Conservation (phyloP, 306 rosid genomes). For the Cajanus cajan region DNA sequence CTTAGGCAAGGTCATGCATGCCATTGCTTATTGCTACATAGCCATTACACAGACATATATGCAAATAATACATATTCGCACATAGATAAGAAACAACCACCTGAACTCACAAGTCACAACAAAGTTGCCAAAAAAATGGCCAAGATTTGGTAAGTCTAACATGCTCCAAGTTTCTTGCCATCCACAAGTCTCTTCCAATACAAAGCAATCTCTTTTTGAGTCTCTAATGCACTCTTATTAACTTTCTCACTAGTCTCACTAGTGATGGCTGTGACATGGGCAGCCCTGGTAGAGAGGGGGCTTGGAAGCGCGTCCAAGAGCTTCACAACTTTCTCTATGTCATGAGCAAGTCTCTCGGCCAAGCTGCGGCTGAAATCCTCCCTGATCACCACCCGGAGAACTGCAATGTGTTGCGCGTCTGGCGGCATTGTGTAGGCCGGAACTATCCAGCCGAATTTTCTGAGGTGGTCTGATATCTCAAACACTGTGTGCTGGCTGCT, state of each 20-base stretch:
- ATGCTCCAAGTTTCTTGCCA: constrained; percentile 59
- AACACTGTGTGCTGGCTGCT: constrained; percentile 72
- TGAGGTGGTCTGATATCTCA: constrained; percentile 63
- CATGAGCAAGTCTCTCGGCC: constrained; percentile 72
- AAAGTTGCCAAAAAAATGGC: constrained; percentile 1
- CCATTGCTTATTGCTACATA: background rate
- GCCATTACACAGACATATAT: background rate
- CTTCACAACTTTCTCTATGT: constrained; percentile 60
- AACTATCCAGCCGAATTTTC: constrained; percentile 80
- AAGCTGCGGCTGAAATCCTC: constrained; percentile 83
- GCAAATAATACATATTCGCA: too few relatives aligned
- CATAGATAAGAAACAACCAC: background rate
- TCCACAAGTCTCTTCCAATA: constrained; percentile 59
- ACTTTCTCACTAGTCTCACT: constrained; percentile 41
- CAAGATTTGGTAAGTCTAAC: constrained; percentile 41
- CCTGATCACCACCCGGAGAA: constrained; percentile 81
- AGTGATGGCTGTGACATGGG: constrained; percentile 44
- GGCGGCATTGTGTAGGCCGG: constrained; percentile 94
- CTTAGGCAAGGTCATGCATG: background rate
- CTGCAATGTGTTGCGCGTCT: constrained; percentile 58
- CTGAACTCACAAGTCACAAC: constrained; percentile 3
- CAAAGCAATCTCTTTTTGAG: constrained; percentile 33
- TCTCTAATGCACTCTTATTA: constrained; percentile 46
- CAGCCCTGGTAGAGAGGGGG: constrained; percentile 27
- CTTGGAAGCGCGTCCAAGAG: constrained; percentile 53